Evolutionary conservation across 2,329 filamentous ascomycete species (phyloP).

Genomic region (Colletotrichum limetticola): DNA sequence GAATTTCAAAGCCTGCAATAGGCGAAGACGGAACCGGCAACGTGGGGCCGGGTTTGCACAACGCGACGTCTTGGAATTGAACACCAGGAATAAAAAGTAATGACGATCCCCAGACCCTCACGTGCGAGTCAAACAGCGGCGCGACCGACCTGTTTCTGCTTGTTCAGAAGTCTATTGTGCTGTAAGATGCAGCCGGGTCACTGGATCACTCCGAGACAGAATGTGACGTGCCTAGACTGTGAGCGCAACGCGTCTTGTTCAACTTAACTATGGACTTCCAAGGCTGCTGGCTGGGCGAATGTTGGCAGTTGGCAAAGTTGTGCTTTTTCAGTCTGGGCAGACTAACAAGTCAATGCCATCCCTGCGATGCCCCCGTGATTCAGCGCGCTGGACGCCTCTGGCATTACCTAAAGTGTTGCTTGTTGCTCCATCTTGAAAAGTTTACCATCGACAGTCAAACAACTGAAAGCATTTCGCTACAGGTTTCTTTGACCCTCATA

Average conservation of each 20-base stretch:
- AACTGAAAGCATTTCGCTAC: too few relatives aligned
- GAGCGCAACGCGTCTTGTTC: background rate
- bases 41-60: conserved; percentile 14
- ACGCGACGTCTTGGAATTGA: conserved; percentile 1
- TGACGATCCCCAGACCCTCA: conserved; percentile 29
- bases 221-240: too few relatives aligned
- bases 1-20: background rate
- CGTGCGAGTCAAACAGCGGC: conserved; percentile 29
- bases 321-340: background rate
- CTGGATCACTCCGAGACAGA: too few relatives aligned
- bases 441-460: too few relatives aligned
- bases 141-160: background rate
- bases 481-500: too few relatives aligned
- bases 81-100: conserved; percentile 1
- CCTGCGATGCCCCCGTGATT: background rate
- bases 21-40: background rate
- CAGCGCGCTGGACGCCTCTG: background rate
- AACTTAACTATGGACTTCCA: background rate
- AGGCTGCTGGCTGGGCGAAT: background rate
- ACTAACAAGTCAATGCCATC: background rate
- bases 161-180: background rate
- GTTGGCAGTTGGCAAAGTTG: background rate
- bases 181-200: background rate
- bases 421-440: too few relatives aligned
- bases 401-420: too few relatives aligned